Percentiles rank a stretch among this genome's conserved stretches.
Evolutionary conservation across 2,329 filamentous ascomycete species (phyloP).

Genomic region (Pseudogymnoascus verrucosus): DNA sequence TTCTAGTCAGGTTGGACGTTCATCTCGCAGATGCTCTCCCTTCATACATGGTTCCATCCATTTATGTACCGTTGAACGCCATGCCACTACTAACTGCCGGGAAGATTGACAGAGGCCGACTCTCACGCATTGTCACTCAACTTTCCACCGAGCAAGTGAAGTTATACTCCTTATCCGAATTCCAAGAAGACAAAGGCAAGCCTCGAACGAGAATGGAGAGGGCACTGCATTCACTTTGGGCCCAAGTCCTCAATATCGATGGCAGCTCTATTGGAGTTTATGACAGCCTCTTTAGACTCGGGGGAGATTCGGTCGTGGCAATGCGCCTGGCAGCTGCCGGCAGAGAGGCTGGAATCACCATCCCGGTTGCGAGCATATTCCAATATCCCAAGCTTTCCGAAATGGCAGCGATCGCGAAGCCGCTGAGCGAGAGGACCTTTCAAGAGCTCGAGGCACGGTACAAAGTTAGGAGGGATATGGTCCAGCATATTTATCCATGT

Average conservation of each 20-base stretch:
- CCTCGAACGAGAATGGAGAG: slow-evolving; percentile 21
- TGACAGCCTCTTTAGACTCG: slow-evolving; percentile 37
- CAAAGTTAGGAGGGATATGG: neutral
- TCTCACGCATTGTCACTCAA: slow-evolving; percentile 10
- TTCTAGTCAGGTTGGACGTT: neutral
- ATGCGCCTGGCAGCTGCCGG: slow-evolving; percentile 32
- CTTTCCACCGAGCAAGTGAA: neutral
- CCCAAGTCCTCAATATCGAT: slow-evolving; percentile 10
- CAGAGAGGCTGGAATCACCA: neutral
- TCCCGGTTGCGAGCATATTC: slow-evolving; percentile 10
- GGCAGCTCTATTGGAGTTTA: slow-evolving; percentile 27
- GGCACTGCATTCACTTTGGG: slow-evolving; percentile 13
- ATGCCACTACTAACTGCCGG: slow-evolving; percentile 24
- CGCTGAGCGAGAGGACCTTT: neutral
- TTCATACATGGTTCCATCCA: slow-evolving; percentile 24
- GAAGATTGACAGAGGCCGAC: slow-evolving; percentile 28
- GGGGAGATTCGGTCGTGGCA: slow-evolving; percentile 39
- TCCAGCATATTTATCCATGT: slow-evolving; percentile 32
- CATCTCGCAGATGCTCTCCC: slow-evolving; percentile 15
- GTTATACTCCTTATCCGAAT: neutral
- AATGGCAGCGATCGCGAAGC: slow-evolving; percentile 4
- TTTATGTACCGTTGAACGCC: slow-evolving; percentile 20
- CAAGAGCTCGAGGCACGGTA: neutral
- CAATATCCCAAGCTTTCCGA: neutral
- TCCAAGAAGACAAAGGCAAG: neutral